Evolutionary conservation across 2,329 filamentous ascomycete species (phyloP).

Genomic region (Catunica adiposa): DNA sequence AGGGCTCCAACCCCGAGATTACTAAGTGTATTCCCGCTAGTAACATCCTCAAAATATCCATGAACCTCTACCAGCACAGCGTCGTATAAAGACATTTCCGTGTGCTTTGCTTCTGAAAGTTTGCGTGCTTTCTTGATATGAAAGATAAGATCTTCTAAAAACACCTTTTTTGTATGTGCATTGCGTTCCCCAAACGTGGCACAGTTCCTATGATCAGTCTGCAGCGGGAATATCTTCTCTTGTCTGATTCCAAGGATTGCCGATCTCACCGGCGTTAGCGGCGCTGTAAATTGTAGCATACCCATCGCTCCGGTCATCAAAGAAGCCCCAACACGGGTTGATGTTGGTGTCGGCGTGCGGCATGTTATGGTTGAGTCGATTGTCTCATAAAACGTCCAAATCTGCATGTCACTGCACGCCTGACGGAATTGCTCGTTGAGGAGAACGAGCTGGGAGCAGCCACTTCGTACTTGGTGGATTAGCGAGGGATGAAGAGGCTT

Average conservation of each 20-base stretch:
- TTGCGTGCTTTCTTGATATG: constrained; percentile 22
- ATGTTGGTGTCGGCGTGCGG: neutral
- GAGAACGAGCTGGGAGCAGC: constrained; percentile 30
- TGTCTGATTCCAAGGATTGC: constrained; percentile 33
- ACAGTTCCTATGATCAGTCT: constrained; percentile 38
- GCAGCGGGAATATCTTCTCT: constrained; percentile 35
- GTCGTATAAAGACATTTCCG: constrained; percentile 31
- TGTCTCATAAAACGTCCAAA: constrained; percentile 49
- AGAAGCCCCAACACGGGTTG: neutral
- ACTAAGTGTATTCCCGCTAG: constrained; percentile 14
- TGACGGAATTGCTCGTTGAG: constrained; percentile 39
- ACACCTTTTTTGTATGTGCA: constrained; percentile 29
- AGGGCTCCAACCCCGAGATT: constrained; percentile 15
- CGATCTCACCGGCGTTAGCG: constrained; percentile 41
- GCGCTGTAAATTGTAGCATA: constrained; percentile 31
- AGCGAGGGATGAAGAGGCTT: constrained; percentile 33
- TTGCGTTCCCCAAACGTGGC: constrained; percentile 37
- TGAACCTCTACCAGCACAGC: constrained; percentile 38
- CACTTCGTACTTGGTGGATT: constrained; percentile 33
- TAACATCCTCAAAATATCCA: constrained; percentile 43
- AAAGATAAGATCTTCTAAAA: constrained; percentile 22
- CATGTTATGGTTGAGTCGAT: constrained; percentile 25
- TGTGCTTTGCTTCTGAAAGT: constrained; percentile 22
- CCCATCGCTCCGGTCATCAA: neutral
- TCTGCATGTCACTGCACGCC: constrained; percentile 38